Base-by-base conservation (phyloP, 75 land plant species). In the Chamaecyparis obtusa region DNA sequence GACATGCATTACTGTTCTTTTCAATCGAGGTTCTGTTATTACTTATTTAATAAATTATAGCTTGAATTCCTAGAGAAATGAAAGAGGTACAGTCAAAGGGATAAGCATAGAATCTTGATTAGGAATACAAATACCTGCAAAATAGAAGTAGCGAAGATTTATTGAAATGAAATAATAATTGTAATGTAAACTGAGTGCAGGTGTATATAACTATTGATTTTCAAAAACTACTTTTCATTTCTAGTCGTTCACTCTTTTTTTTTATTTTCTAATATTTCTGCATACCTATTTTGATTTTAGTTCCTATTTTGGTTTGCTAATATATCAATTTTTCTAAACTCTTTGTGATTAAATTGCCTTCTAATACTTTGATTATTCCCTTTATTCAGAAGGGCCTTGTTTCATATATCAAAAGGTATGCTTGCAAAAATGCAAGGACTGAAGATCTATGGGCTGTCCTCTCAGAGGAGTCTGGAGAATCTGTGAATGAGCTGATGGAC, bases 391-490 rank as follows among this genome's bases (percentile, higher is more conserved):
- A 90, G 85, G 91, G 97, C 55, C 91, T 98, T 79, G 94, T 93
- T 88, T 89, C 94, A 49, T 98, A 98, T 87, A 92, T 98, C 78
- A 97, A 95, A 87, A 94, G 90, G 84, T 91, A 91, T 93, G 95
- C 97, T 72, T 96, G 89, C 88, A 92, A 93, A 87, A 98, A 98
- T 92, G 97, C 99, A 39, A 94, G 90, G 85, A 98, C 99, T 41
- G 99, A 97, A 88, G 99, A 98, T 84, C 87, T 98, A 82, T 98
- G 99, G 99, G 89, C 87, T 76, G 96, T 91, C 56, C 93, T 97
- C 56, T 93, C 95, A 78, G 94, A 96, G 85, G 96, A 90, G 89
- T 95, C 99, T 27, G 95, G 94, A 87, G 90, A 94, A 80, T 94
- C 95, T 39, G 99, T 98, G 83, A 95, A 90, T 86, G 92, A 90